Base-by-base conservation (phyloP, 345 rosid species). In the Hibiscus mutabilis region DNA sequence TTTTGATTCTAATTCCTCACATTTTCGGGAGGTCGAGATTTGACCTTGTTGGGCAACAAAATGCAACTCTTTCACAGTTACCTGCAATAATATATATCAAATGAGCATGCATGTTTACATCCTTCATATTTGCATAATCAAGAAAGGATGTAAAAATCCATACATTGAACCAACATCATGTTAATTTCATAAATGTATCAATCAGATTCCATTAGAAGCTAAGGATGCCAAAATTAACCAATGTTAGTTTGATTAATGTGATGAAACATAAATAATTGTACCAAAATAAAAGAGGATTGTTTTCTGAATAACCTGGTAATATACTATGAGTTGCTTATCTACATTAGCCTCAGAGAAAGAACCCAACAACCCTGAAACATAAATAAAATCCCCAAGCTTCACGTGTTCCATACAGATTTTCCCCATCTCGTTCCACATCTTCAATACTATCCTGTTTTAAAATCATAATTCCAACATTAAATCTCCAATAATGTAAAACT, bases 341-440 rank as follows among this genome's bases (percentile, higher is more conserved):
- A 60, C 16, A 19, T 60, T 72, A 68, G 68, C 46, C 61, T 68
- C 76, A 33, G 63, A 14, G 70, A 71, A 80, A 31, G 81, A 84
- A 31, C 8, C 73, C 19, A 94, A 81, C 3, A 18, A 70, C 33
- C 97, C 97, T 0, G 88, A 84, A 64, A 94, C 92, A 81, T 79
- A 85, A 7, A 88, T 75, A 21, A 65, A 68, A 79, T 90, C 98
- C 72, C 87, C 76, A 24, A 31, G 87, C 75, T 82, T 84, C 78
- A 91, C 44, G 82, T 90, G 85, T 49, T 76, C 70, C 15, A 80
- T 21, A 27, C 89, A 90, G 60, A 53, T 76, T 71, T 71, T 65
- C 14, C 89, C 96, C 73, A 86, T 69, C 47, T 74, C 79, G 1
- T 65, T 72, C 89, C 85, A 77, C 85, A 88, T 82, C 15, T 42